These are phyloP conservation scores for Verticillium dahliae DNA, from an alignment of 2,329 filamentous ascomycete genomes.

Conservation along the genomic window DNA sequence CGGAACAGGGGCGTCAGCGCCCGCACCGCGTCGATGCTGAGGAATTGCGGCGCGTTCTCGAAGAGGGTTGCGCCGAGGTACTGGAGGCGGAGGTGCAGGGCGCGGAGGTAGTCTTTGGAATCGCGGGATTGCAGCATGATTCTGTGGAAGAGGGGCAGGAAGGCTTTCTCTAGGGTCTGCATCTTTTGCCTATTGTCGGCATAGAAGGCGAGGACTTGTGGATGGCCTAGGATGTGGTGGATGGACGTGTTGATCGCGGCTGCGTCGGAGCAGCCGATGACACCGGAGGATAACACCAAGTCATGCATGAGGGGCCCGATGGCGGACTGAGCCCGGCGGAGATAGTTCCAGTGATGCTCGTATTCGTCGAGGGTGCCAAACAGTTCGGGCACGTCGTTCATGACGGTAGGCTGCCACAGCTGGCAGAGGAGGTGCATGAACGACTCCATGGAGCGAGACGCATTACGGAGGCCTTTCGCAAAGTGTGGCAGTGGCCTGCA, in stretches of 20 bases:
- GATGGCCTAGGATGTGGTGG: constrained; percentile 9
- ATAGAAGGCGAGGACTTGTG: constrained; percentile 12
- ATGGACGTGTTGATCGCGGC: constrained; percentile 10
- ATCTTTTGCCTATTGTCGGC: constrained; percentile 5
- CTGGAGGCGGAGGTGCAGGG: constrained; percentile 25
- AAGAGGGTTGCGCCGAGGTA: constrained; percentile 20
- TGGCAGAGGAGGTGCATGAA: constrained; percentile 18
- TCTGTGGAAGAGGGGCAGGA: constrained; percentile 23
- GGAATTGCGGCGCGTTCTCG: constrained; percentile 17
- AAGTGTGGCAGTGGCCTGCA: constrained; percentile 17
- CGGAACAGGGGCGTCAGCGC: constrained; percentile 20
- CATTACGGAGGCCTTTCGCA: constrained; percentile 9
- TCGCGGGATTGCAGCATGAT: constrained; percentile 18
- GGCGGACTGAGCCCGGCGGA: constrained; percentile 8
- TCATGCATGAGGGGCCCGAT: constrained; percentile 14
- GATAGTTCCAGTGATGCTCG: constrained; percentile 13
- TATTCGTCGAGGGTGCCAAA: constrained; percentile 18
- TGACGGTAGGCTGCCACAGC: constrained; percentile 6
- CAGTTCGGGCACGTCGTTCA: constrained; percentile 11
- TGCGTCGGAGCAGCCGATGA: constrained; percentile 6
- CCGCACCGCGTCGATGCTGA: constrained; percentile 12
- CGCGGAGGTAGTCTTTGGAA: constrained; percentile 20
- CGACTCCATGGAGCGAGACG: constrained; percentile 17
- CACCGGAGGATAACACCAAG: constrained; percentile 8
- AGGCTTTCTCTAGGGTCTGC: constrained; percentile 18